Evolutionary conservation across 257 asterid species (phyloP).

Genomic region (Coffea eugenioides): DNA sequence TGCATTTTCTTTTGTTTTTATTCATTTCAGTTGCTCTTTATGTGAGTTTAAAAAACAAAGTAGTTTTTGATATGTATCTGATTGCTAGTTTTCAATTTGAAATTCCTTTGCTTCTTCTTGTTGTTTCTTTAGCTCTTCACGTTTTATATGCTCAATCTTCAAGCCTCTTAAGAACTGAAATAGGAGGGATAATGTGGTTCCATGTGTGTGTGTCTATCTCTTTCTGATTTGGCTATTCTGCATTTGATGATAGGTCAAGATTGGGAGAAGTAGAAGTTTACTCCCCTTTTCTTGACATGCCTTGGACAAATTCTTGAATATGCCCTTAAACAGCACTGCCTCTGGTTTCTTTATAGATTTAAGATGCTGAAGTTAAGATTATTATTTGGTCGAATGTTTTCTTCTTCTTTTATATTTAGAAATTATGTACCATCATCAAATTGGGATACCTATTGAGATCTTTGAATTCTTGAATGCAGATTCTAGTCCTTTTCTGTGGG

Average conservation of each 20-base stretch:
- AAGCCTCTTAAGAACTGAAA: too few species aligned
- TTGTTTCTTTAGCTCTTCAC: neutral
- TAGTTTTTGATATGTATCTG: neutral
- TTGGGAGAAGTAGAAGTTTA: neutral
- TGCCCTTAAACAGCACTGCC: neutral
- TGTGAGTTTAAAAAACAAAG: neutral
- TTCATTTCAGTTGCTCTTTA: neutral
- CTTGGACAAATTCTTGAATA: slow-evolving; percentile 1
- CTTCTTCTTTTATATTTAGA: neutral
- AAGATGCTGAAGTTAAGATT: neutral
- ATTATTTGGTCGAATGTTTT: neutral
- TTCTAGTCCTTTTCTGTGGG: slow-evolving; percentile 57
- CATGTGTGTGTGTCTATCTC: neutral
- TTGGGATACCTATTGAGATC: slow-evolving; percentile 18
- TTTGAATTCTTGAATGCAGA: slow-evolving; percentile 40
- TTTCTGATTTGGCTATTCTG: neutral
- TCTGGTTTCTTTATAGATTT: neutral
- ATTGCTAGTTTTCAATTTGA: neutral
- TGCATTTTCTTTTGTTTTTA: neutral
- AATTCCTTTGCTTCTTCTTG: neutral
- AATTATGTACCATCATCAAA: neutral
- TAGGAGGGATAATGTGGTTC: neutral
- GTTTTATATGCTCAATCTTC: neutral
- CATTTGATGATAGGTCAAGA: neutral
- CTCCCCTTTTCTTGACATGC: neutral